phyloP scores from a whole-genome alignment of 176 grass and related monocot genomes.

The Eragrostis nindensis region DNA sequence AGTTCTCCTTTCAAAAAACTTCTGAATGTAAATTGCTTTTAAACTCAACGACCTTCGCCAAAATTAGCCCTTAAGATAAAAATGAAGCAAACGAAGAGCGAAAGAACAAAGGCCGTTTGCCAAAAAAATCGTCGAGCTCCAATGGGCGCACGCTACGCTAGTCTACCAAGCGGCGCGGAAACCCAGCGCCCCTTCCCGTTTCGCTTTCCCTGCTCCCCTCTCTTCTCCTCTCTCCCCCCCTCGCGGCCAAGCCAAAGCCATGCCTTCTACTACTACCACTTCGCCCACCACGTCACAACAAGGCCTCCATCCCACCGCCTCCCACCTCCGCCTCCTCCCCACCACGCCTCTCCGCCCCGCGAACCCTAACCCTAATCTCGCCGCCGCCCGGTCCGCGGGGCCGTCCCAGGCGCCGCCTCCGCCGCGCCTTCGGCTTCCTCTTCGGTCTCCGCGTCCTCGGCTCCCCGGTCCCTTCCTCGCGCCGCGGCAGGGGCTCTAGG shows the following conservation, averaged over 20 bases:
- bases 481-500: conserved; percentile 39
- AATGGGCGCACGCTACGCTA: too few species aligned
- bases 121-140: too few species aligned
- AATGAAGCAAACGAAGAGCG: too few species aligned
- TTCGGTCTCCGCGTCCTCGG: neutral
- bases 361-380: conserved; percentile 75
- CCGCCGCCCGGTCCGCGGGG: neutral
- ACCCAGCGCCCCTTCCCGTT: conserved; percentile 13
- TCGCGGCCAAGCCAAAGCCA: conserved; percentile 45
- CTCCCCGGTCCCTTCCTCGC: conserved; percentile 4
- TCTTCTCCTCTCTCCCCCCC: conserved; percentile 49
- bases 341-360: neutral
- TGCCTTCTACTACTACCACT: conserved; percentile 48
- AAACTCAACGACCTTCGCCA: too few species aligned
- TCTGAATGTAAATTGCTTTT: too few species aligned
- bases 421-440: neutral
- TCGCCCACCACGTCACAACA: conserved; percentile 52
- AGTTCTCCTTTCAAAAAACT: too few species aligned
- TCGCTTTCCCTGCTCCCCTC: conserved; percentile 65
- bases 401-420: too few species aligned
- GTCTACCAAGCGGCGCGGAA: conserved; percentile 17
- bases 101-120: too few species aligned
- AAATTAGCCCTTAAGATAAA: too few species aligned
- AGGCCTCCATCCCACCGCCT: conserved; percentile 46
- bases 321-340: conserved; percentile 24